Evolutionary conservation across 306 rosid species (phyloP).

Genomic region (Inga laurina): DNA sequence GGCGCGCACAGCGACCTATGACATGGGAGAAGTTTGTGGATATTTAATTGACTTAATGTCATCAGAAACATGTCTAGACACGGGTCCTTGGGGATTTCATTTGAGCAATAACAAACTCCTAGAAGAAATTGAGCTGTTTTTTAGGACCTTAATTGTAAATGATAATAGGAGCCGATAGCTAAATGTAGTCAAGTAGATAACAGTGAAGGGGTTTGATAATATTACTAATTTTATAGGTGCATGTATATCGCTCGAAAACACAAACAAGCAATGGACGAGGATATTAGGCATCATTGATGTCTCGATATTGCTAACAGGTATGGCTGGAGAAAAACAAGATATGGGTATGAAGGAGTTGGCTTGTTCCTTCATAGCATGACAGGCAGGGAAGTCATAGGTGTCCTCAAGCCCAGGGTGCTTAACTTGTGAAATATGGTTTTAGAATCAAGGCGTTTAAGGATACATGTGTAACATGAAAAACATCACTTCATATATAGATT

Average conservation of each 20-base stretch:
- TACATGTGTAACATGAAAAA: not conserved
- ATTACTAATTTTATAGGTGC: not conserved
- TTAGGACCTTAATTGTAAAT: conserved; percentile 50
- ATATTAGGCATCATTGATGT: not conserved
- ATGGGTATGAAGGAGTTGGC: not conserved
- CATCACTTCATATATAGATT: too few relatives aligned
- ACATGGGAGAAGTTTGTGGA: conserved; percentile 54
- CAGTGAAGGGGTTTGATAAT: not conserved
- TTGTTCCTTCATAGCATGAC: not conserved
- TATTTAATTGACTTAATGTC: conserved; percentile 71
- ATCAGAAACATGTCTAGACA: conserved; percentile 43
- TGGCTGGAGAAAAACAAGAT: not conserved
- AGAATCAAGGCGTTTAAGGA: not conserved
- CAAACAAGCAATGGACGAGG: not conserved
- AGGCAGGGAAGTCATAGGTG: not conserved
- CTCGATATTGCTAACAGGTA: not conserved
- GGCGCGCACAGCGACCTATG: conserved; percentile 37
- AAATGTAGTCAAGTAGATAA: not conserved
- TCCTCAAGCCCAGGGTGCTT: not conserved
- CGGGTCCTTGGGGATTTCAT: conserved; percentile 41
- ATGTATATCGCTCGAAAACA: too few relatives aligned
- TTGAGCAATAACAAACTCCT: conserved; percentile 41
- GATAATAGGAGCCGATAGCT: conserved; percentile 31
- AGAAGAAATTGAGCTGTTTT: conserved; percentile 72
- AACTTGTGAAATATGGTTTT: not conserved